Percentiles rank a stretch among this genome's conserved stretches.
phyloP scores from a whole-genome alignment of 2,329 filamentous ascomycete species.

The Dothideomycetes sp. region DNA sequence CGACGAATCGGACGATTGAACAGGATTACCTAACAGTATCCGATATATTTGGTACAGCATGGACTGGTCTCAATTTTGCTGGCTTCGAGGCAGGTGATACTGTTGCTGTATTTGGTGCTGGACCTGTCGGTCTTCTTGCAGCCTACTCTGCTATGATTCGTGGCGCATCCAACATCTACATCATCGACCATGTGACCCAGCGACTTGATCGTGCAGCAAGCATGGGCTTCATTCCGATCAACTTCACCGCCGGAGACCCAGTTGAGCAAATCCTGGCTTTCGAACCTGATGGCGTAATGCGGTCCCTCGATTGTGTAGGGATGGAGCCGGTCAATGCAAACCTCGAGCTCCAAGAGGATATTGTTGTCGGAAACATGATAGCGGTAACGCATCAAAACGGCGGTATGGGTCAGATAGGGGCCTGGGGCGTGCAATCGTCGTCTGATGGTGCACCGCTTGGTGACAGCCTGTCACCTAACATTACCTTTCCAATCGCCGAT shows the following conservation, averaged over 20 bases:
- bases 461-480: too few species aligned
- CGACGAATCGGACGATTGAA: constrained; percentile 1
- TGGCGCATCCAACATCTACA: constrained; percentile 12
- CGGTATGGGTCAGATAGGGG: too few species aligned
- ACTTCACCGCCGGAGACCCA: constrained; percentile 11
- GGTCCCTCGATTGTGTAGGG: constrained; percentile 35
- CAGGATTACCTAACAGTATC: constrained; percentile 18
- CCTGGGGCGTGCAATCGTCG: too few species aligned
- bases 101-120: constrained; percentile 13
- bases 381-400: too few species aligned
- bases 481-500: too few species aligned
- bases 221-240: constrained; percentile 12
- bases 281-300: constrained; percentile 13
- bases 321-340: too few species aligned
- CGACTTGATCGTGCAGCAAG: constrained; percentile 10
- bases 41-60: constrained; percentile 30
- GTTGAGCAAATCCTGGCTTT: constrained; percentile 10
- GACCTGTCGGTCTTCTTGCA: constrained; percentile 11
- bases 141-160: constrained; percentile 12
- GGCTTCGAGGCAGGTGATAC: constrained; percentile 26
- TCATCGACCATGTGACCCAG: constrained; percentile 10
- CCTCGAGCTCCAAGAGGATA: too few species aligned
- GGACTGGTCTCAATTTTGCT: constrained; percentile 25
- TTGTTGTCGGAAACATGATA: too few species aligned
- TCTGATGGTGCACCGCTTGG: too few species aligned